Conservation (phyloP, 2,329 filamentous ascomycete species). For the Pezicula carpinea region DNA sequence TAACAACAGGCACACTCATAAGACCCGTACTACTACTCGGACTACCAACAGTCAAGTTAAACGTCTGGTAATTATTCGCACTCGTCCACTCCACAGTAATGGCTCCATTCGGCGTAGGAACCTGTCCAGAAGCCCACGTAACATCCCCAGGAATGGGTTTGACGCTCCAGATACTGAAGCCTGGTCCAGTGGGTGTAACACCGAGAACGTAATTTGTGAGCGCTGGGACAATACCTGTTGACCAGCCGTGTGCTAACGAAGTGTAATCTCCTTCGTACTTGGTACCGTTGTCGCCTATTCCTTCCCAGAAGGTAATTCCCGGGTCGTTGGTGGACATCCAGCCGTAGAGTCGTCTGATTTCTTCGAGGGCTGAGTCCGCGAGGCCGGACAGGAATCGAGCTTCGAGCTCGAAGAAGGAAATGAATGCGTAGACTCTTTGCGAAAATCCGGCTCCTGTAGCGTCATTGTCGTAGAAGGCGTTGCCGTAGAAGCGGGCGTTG, state of each 20-base stretch:
- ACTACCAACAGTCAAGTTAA: conserved; percentile 28
- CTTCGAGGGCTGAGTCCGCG: conserved; percentile 35
- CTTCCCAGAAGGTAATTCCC: conserved; percentile 45
- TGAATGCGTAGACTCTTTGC: conserved; percentile 45
- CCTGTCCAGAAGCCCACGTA: conserved; percentile 38
- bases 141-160: conserved; percentile 33
- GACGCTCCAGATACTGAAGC: conserved; percentile 38
- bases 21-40: conserved; percentile 24
- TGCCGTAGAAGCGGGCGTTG: conserved; percentile 39
- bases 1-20: conserved; percentile 18
- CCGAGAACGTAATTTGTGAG: conserved; percentile 43
- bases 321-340: conserved; percentile 46
- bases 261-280: conserved; percentile 43
- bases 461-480: conserved; percentile 47
- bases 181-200: conserved; percentile 38
- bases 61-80: conserved; percentile 9
- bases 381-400: conserved; percentile 38
- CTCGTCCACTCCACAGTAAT: conserved; percentile 36
- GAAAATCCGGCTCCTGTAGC: conserved; percentile 33
- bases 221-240: conserved; percentile 44
- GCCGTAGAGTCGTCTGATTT: conserved; percentile 42
- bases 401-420: conserved; percentile 48
- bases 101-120: conserved; percentile 36
- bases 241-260: conserved; percentile 47
- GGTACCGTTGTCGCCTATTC: conserved; percentile 37